Evolutionary conservation across 768 basidiomycete genomes (phyloP).

Genomic region (Lactarius indigo): DNA sequence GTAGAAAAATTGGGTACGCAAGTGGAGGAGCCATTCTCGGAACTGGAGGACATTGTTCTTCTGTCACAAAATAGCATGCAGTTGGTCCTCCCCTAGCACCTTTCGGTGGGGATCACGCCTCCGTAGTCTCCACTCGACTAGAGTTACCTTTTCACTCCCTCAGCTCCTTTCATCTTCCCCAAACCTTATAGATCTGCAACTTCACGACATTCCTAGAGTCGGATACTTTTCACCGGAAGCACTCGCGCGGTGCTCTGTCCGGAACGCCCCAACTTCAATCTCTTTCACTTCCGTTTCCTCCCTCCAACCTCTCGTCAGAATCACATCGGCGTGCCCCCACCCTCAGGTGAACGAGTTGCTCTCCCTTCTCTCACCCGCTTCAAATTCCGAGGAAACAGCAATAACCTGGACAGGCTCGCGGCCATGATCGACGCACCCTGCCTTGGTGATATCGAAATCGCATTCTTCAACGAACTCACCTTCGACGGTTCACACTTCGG

Average conservation of each 20-base stretch:
- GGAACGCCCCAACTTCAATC: neutral
- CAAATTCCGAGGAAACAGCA: neutral
- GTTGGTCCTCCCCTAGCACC: neutral
- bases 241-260: neutral
- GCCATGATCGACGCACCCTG: neutral
- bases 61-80: neutral
- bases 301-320: neutral
- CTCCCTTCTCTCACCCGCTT: neutral
- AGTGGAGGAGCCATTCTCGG: neutral
- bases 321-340: neutral
- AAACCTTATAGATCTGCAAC: neutral
- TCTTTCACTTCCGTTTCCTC: neutral
- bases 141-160: neutral
- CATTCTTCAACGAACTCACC: neutral
- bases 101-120: neutral
- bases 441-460: neutral
- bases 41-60: neutral
- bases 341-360: neutral
- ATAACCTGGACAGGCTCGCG: neutral
- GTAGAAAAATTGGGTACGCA: neutral
- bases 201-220: neutral
- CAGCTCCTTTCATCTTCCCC: neutral
- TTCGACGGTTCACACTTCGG: neutral
- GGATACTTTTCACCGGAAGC: neutral
- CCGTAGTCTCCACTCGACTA: neutral